phyloP scores from a whole-genome alignment of 371 early-diverging fungal species.

The Mucor piriformis region DNA sequence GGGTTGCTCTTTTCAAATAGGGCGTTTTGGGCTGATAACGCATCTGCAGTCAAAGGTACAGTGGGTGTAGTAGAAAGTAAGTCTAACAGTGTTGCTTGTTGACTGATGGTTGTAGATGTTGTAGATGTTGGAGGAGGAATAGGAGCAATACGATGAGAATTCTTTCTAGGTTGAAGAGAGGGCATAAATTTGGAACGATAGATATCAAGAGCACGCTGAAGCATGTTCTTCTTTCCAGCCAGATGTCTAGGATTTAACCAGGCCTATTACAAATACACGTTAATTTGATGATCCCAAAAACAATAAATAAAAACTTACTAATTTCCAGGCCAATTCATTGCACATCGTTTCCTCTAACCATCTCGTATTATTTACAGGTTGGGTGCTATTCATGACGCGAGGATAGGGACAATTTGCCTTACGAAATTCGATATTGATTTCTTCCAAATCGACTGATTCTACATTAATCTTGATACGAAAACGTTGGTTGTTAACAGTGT shows the following conservation, averaged over 20 bases:
- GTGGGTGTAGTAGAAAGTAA: constrained; percentile 1
- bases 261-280: constrained; percentile 27
- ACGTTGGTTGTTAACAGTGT: constrained; percentile 27
- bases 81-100: constrained; percentile 8
- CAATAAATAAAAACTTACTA: constrained; percentile 30
- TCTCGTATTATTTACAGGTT: constrained; percentile 25
- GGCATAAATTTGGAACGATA: constrained; percentile 52
- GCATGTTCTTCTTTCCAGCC: constrained; percentile 47
- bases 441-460: constrained; percentile 41
- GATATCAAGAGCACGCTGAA: constrained; percentile 53
- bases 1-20: constrained; percentile 23
- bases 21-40: constrained; percentile 45
- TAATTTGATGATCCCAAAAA: constrained; percentile 1
- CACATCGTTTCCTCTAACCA: constrained; percentile 49
- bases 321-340: constrained; percentile 55
- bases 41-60: constrained; percentile 31
- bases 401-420: constrained; percentile 47
- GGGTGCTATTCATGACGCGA: constrained; percentile 32
- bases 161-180: constrained; percentile 45
- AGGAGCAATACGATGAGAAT: constrained; percentile 31
- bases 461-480: constrained; percentile 48
- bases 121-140: constrained; percentile 22
- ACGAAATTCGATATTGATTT: constrained; percentile 46
- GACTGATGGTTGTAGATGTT: background rate
- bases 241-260: constrained; percentile 53